Percentiles rank a stretch among this genome's conserved stretches.
Evolutionary conservation across 2,329 filamentous ascomycete species (phyloP).

Genomic region (Rutstroemia sp.): DNA sequence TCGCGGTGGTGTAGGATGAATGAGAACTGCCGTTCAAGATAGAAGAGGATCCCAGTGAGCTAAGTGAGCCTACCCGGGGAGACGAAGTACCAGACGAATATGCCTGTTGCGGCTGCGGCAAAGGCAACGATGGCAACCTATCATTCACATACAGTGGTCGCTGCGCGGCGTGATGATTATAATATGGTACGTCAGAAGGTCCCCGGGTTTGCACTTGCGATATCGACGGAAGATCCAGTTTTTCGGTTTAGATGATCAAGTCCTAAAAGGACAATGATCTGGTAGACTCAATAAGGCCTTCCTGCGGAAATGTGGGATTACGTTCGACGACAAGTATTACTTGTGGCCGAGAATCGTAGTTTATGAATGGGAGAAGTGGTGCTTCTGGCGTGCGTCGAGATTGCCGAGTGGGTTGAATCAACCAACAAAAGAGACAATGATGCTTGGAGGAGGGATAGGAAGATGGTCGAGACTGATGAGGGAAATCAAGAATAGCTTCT

Average conservation of each 20-base stretch:
- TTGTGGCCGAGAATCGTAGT: constrained; percentile 2
- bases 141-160: constrained; percentile 62
- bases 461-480: constrained; percentile 4
- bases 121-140: constrained; percentile 63
- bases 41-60: constrained; percentile 52
- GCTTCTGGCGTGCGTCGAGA: not conserved
- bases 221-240: constrained; percentile 89
- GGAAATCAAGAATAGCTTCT: constrained; percentile 11
- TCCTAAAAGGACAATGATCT: constrained; percentile 25
- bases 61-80: constrained; percentile 64
- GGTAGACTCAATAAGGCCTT: constrained; percentile 22
- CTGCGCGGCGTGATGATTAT: constrained; percentile 58
- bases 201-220: constrained; percentile 77
- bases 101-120: constrained; percentile 55
- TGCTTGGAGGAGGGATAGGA: constrained; percentile 13
- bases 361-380: not conserved
- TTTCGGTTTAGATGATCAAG: constrained; percentile 55
- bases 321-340: constrained; percentile 7
- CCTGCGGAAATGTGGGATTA: constrained; percentile 4
- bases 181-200: constrained; percentile 62
- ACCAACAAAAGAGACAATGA: constrained; percentile 6
- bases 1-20: constrained; percentile 45
- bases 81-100: constrained; percentile 67
- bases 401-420: constrained; percentile 5
- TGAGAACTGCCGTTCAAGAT: constrained; percentile 45